Evolutionary conservation across 345 rosid species (phyloP).

Genomic region (Dipteronia dyeriana): DNA sequence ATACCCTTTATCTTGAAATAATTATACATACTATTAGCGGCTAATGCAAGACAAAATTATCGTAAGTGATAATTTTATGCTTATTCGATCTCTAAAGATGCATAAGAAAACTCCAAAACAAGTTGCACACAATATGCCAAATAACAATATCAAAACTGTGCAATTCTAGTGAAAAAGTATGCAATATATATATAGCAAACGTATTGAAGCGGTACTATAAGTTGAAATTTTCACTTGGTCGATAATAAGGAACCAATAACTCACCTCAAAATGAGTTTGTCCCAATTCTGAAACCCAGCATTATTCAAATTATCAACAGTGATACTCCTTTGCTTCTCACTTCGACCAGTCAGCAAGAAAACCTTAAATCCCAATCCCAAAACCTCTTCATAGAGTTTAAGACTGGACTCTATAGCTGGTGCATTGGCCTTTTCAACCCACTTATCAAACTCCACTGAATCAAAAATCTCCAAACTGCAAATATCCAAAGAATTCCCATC

Average conservation of each 20-base stretch:
- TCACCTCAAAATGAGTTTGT: conserved; percentile 88
- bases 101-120: not conserved
- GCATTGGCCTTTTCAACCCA: conserved; percentile 84
- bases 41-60: not conserved
- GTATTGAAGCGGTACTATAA: not conserved
- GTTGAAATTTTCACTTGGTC: not conserved
- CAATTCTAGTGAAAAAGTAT: not conserved
- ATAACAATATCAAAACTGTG: not conserved
- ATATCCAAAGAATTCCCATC: conserved; percentile 21
- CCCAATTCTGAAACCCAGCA: conserved; percentile 80
- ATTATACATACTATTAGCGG: not conserved
- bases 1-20: not conserved
- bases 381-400: conserved; percentile 72
- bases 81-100: not conserved
- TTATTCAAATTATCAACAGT: conserved; percentile 67
- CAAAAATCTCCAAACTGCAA: conserved; percentile 68
- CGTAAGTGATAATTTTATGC: not conserved
- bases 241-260: not conserved
- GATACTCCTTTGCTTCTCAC: conserved; percentile 57
- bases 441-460: conserved; percentile 63
- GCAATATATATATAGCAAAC: not conserved
- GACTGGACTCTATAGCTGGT: conserved; percentile 69
- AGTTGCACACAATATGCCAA: not conserved
- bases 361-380: conserved; percentile 70
- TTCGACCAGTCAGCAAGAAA: conserved; percentile 80